These are phyloP conservation scores for Lipomyces starkeyi DNA, from an alignment of 805 yeast genomes.

Conservation along the genomic window DNA sequence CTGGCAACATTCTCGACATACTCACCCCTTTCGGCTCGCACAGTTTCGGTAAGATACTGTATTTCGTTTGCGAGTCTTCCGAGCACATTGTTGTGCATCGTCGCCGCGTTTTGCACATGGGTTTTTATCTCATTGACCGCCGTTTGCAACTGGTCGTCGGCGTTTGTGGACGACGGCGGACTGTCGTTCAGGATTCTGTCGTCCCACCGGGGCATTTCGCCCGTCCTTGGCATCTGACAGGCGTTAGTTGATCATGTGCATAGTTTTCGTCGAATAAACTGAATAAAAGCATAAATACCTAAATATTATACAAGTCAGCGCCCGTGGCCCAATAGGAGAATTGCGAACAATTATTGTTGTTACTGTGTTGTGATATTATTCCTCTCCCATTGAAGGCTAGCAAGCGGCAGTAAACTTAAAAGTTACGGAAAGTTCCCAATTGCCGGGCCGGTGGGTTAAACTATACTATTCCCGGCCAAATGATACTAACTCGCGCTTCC, in stretches of 20 bases:
- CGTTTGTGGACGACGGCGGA: constrained; percentile 15
- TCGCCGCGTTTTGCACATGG: constrained; percentile 22
- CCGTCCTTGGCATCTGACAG: constrained; percentile 9
- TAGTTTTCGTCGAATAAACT: not conserved
- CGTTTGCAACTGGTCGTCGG: constrained; percentile 28
- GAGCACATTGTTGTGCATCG: constrained; percentile 19
- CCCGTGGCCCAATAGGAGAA: not conserved
- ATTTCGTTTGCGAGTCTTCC: constrained; percentile 21
- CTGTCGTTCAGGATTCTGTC: constrained; percentile 25
- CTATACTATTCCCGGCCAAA: not conserved
- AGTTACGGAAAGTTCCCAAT: too few species aligned
- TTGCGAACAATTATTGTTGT: not conserved
- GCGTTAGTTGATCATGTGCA: not conserved
- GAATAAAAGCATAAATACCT: not conserved
- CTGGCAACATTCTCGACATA: constrained; percentile 10
- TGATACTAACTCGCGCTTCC: not conserved
- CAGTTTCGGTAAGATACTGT: constrained; percentile 20
- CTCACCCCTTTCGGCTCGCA: constrained; percentile 23
- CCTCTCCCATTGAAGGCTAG: too few species aligned
- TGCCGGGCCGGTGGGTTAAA: too few species aligned
- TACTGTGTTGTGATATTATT: not conserved
- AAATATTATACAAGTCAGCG: not conserved
- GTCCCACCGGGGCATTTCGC: constrained; percentile 32
- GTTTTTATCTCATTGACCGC: constrained; percentile 17
- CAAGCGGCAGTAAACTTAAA: too few species aligned